Evolutionary conservation across 2,329 filamentous ascomycete genomes (phyloP), one percentile per base, ranked within the genome.

Genomic region (Tolypocladium cylindrosporum): DNA sequence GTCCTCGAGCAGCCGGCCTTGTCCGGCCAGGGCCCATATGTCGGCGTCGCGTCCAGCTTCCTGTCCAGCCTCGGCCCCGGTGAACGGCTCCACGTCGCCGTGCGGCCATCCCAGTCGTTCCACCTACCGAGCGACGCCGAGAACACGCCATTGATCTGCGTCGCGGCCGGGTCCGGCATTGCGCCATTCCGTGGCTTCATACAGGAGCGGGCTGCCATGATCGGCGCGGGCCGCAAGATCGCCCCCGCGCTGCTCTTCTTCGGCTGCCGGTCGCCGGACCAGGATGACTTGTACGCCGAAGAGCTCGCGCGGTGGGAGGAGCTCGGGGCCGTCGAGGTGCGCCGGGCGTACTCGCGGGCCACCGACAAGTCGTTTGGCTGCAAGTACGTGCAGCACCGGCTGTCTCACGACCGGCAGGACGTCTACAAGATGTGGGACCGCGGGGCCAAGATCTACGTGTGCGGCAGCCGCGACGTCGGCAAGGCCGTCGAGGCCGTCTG

Each of bases 181-280:
- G 84, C 84, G 0, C 84, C 84, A 0, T 86, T 87, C 76, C 77
- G 82, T 0, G 84, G 79, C 0, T 87, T 87, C 64, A 63, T 85
- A 11, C 81, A 86, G 68, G 83, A 88, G 61, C 81, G 85, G 0
- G 82, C 81, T 0, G 74, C 74, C 24, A 75, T 80, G 72, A 67
- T 77, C 16, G 70, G 68, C 4, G 75, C 75, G 0, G 83, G 84
- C 1, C 74, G 79, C 14, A 71, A 68, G 36, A 72, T 89, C 0
- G 85, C 83, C 0, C 82, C 80, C 0, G 83, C 85, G 0, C 61
- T 89, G n/a, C 75, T 89, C 1, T 88, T 87, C 73, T 79, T 83
- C 63, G 87, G 86, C 6, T 88, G 85, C 67, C 80, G 82, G 16
- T 67, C 74, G 6, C 78, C 79, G 1, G 75, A 74, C 0, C 68